Percentiles rank a stretch among this genome's conserved stretches.
Conservation (phyloP, 176 grass and related monocot species). For the Raddia distichophylla region DNA sequence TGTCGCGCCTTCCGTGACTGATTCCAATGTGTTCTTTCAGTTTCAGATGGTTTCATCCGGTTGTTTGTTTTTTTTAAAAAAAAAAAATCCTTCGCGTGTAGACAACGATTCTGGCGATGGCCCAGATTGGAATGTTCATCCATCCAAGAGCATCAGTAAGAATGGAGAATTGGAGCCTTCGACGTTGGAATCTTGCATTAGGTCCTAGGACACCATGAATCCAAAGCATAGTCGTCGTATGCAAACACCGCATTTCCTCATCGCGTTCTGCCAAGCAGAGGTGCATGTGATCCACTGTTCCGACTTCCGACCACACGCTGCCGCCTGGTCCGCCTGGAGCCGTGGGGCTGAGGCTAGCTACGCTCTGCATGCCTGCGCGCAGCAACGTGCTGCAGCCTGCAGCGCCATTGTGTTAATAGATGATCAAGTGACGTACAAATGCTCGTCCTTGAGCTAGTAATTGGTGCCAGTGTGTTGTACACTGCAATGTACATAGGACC, state of each 20-base stretch:
- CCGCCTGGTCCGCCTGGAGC: neutral
- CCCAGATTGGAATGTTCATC: neutral
- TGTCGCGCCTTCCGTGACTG: neutral
- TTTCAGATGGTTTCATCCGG: neutral
- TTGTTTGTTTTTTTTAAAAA: neutral
- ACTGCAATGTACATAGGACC: conserved; percentile 18
- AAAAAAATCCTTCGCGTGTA: neutral
- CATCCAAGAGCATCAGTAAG: neutral
- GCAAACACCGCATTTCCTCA: neutral
- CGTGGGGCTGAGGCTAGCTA: neutral
- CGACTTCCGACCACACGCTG: neutral
- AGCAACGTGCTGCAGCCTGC: neutral
- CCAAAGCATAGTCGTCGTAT: neutral
- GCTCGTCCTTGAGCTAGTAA: neutral
- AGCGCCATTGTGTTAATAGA: neutral
- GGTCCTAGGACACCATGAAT: neutral
- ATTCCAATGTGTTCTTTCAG: neutral
- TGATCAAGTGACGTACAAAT: neutral
- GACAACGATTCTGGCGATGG: neutral
- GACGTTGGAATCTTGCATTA: neutral
- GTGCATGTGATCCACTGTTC: conserved; percentile 23
- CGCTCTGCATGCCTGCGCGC: neutral
- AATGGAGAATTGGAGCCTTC: neutral
- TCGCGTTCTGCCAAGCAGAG: conserved; percentile 4
- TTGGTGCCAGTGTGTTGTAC: neutral